These are phyloP conservation scores for Letharia lupina DNA, from an alignment of 495 filamentous ascomycete genomes.

Conservation along the genomic window DNA sequence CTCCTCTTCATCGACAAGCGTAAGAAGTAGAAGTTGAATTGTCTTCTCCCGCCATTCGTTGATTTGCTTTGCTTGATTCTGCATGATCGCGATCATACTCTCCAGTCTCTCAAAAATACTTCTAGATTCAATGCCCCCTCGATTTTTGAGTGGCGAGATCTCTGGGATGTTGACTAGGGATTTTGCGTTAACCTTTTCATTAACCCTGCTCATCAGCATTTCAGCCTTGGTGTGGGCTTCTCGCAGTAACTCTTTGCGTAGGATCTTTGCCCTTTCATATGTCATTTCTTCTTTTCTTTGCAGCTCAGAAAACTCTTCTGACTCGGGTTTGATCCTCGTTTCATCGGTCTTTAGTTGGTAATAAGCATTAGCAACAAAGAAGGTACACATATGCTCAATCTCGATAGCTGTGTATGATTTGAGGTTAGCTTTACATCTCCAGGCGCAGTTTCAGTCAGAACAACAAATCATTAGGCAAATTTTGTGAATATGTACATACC, in stretches of 20 bases:
- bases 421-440: neutral
- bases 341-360: conserved; percentile 71
- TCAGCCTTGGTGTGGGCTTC: conserved; percentile 45
- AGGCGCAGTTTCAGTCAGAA: neutral
- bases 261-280: conserved; percentile 67
- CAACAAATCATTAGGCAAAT: neutral
- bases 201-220: conserved; percentile 36
- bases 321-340: conserved; percentile 51
- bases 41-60: conserved; percentile 65
- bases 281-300: conserved; percentile 60
- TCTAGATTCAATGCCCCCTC: conserved; percentile 55
- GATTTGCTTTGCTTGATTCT: conserved; percentile 59
- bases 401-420: conserved; percentile 47
- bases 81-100: conserved; percentile 47
- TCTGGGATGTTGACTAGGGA: conserved; percentile 57
- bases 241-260: conserved; percentile 66
- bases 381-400: conserved; percentile 70
- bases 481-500: neutral
- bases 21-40: conserved; percentile 57
- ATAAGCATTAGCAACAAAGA: conserved; percentile 75
- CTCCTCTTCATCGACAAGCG: conserved; percentile 76
- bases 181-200: conserved; percentile 38
- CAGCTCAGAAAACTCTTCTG: conserved; percentile 54
- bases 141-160: conserved; percentile 41
- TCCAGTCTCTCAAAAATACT: conserved; percentile 49